A percentile compares a stretch with the other conserved stretches of the same genome.
Conservation (phyloP, 768 basidiomycete genomes). For the Mycena vulgaris region DNA sequence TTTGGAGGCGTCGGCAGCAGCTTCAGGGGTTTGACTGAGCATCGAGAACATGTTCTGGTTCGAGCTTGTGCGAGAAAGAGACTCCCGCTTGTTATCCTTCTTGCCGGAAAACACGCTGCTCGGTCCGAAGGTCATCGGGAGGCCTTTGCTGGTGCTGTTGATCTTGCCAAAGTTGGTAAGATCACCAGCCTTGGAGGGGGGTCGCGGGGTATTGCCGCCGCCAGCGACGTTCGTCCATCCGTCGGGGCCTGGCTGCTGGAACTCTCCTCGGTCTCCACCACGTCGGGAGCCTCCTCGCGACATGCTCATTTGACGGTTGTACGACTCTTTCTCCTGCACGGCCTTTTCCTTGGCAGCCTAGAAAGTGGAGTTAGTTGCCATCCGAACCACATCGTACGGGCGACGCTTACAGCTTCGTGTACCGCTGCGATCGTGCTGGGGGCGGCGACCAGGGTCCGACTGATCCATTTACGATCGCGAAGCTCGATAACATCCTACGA, state of each 20-base stretch:
- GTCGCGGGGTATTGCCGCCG: conserved; percentile 61
- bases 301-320: conserved; percentile 79
- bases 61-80: conserved; percentile 86
- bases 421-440: conserved; percentile 92
- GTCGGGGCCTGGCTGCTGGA: conserved; percentile 77
- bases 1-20: conserved; percentile 67
- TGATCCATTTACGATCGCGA: conserved; percentile 86
- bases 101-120: conserved; percentile 86
- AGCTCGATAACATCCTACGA: conserved; percentile 91
- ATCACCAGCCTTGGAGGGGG: conserved; percentile 86
- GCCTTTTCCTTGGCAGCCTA: conserved; percentile 90
- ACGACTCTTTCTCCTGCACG: conserved; percentile 71
- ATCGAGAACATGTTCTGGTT: conserved; percentile 91
- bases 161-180: conserved; percentile 93
- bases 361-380: conserved; percentile 19
- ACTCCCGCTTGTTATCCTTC: conserved; percentile 77
- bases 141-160: conserved; percentile 82
- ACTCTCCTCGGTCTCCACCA: conserved; percentile 78
- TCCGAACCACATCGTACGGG: conserved; percentile 15
- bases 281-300: conserved; percentile 93
- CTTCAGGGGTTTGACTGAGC: conserved; percentile 77
- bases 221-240: conserved; percentile 87
- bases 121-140: conserved; percentile 86
- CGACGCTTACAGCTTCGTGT: conserved; percentile 80
- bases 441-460: conserved; percentile 79